Evolutionary conservation across 1,139 yeast genomes (phyloP), one percentile per base, ranked within the genome.

Genomic region (Saccharomycopsis hybrid): DNA sequence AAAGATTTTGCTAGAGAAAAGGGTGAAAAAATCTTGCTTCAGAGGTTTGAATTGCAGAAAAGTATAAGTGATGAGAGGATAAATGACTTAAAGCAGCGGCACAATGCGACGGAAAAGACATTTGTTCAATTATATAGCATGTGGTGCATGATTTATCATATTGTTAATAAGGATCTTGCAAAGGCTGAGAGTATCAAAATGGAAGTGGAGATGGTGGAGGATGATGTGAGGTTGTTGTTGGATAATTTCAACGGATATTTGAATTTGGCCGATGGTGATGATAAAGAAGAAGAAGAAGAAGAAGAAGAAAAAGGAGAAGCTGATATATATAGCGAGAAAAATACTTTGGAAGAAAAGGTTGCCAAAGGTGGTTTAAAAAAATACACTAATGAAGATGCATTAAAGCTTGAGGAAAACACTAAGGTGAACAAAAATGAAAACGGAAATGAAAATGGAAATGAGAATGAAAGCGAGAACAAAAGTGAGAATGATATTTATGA

Each of bases 11-110:
- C 39, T 9, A 32, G 55, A 28, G 28, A 13, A 11, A 44, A 45
- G 5, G 53, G 53, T 4, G 55, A 52, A 43, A 41, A 47, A 28
- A 45, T 52, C n/a, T 33, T 51, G 8, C 18, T 42, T 9, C 18
- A 29, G n/a, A 11, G 54, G 13, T 43, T 36, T 31, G 44, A 36
- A 24, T 41, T 35, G 13, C 47, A 51, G 18, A 18, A 8, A 8
- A 25, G 29, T 1, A n/a, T 35, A 8, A 49, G 49, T 2, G 35
- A 48, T 11, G n/a, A 8, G 5, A 33, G 54, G 33, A 45, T 51
- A 11, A 18, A 27, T 4, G 49, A 48, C 9, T 40, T 48, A 36
- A 36, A 42, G 25, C 25, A 28, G 31, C 33, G 45, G 25, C 44
- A 49, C 31, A n/a, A 11, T 3, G 30, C 49, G 18, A 46, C 49